Evolutionary conservation across 805 yeast genomes (phyloP).

Genomic region (Lipomyces anomalus): DNA sequence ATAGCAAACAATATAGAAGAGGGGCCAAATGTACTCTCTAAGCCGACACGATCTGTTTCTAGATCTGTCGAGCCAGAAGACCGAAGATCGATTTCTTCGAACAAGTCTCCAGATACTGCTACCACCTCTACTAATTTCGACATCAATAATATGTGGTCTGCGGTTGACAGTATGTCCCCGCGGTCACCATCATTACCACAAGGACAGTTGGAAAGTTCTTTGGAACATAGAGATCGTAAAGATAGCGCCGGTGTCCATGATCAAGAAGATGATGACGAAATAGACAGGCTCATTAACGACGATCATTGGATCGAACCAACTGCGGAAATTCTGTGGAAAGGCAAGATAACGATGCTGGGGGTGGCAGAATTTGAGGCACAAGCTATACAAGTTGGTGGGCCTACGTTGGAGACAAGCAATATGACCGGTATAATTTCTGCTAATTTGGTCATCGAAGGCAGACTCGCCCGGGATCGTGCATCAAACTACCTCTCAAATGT

Average conservation of each 20-base stretch:
- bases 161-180: background rate
- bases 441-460: conserved; percentile 52
- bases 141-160: background rate
- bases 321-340: conserved; percentile 41
- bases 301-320: conserved; percentile 15
- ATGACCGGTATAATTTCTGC: conserved; percentile 21
- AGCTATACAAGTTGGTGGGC: conserved; percentile 38
- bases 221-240: background rate
- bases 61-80: background rate
- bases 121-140: too few relatives aligned
- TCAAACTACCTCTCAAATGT: conserved; percentile 48
- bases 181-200: background rate
- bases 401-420: conserved; percentile 17
- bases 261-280: conserved; percentile 15
- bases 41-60: background rate
- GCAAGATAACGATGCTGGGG: conserved; percentile 46
- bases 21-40: background rate
- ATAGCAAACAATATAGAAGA: background rate
- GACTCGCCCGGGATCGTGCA: conserved; percentile 52
- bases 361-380: conserved; percentile 42
- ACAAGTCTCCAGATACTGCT: too few relatives aligned
- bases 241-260: background rate
- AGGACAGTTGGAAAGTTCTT: background rate
- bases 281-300: conserved; percentile 21
- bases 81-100: too few relatives aligned